Evolutionary conservation across 768 basidiomycete species (phyloP).

Genomic region (Boletus reticuloceps): DNA sequence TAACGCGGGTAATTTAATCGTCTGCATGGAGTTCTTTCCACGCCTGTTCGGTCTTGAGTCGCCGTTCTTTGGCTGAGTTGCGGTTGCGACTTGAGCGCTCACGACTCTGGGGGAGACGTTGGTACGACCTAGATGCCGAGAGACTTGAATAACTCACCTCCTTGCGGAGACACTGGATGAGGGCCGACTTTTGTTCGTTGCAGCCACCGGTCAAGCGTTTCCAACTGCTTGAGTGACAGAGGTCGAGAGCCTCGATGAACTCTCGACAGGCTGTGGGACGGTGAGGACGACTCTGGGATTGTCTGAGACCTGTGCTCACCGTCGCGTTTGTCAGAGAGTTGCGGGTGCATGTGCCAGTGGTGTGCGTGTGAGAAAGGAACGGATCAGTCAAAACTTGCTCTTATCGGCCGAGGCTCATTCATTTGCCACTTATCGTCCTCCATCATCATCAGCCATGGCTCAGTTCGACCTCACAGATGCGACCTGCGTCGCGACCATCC

Average conservation of each 20-base stretch:
- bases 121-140: neutral
- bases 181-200: conserved; percentile 62
- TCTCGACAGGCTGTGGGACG: conserved; percentile 60
- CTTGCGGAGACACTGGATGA: conserved; percentile 67
- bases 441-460: conserved; percentile 35
- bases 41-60: conserved; percentile 55
- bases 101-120: conserved; percentile 45
- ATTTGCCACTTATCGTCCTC: neutral
- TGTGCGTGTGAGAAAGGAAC: conserved; percentile 2
- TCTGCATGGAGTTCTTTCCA: conserved; percentile 59
- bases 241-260: conserved; percentile 73
- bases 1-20: conserved; percentile 20
- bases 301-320: conserved; percentile 32
- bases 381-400: neutral
- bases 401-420: neutral
- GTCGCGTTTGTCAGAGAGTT: conserved; percentile 64
- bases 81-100: conserved; percentile 60
- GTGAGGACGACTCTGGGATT: conserved; percentile 4
- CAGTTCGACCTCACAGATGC: conserved; percentile 47
- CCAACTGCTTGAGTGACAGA: conserved; percentile 65
- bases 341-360: conserved; percentile 69
- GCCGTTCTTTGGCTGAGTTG: conserved; percentile 55
- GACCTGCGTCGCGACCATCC: conserved; percentile 66
- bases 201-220: conserved; percentile 66
- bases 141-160: conserved; percentile 49